These are phyloP conservation scores for Penicillium coprophilum DNA, from an alignment of 495 filamentous ascomycete species.

Conservation along the genomic window DNA sequence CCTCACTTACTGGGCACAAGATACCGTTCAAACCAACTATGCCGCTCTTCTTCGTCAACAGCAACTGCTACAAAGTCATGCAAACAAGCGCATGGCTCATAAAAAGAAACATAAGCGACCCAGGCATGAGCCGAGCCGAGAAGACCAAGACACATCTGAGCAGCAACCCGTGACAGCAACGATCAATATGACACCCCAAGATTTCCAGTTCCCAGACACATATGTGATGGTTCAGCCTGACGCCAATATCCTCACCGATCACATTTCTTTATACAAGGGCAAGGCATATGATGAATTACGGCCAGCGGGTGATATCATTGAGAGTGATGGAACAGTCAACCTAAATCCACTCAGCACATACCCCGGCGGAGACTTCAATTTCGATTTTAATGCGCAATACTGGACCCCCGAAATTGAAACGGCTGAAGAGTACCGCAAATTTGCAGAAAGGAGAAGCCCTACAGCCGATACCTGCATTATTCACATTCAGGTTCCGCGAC, in stretches of 20 bases:
- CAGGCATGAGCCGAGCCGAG: neutral
- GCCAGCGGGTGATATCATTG: constrained; percentile 3
- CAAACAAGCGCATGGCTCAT: constrained; percentile 6
- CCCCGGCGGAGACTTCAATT: constrained; percentile 1
- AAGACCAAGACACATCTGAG: neutral
- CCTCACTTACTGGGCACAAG: neutral
- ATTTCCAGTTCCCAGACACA: constrained; percentile 1
- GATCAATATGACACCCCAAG: constrained; percentile 5
- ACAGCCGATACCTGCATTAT: constrained; percentile 5
- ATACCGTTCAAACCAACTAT: constrained; percentile 3
- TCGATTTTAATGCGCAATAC: neutral
- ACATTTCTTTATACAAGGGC: constrained; percentile 3
- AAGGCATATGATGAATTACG: neutral
- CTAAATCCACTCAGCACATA: neutral
- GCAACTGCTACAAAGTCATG: constrained; percentile 4
- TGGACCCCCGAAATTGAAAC: constrained; percentile 5
- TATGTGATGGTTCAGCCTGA: constrained; percentile 5
- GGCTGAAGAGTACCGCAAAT: constrained; percentile 6
- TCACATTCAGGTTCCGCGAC: constrained; percentile 3
- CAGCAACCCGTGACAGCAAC: constrained; percentile 5
- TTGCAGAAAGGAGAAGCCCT: constrained; percentile 1
- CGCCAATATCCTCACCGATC: constrained; percentile 3
- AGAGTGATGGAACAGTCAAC: constrained; percentile 5
- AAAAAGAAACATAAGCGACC: constrained; percentile 1
- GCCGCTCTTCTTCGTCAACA: constrained; percentile 6